Evolutionary conservation across 331 rosid species (phyloP), one percentile per base, ranked within the genome.

Genomic region (Erythrophleum ivorense): DNA sequence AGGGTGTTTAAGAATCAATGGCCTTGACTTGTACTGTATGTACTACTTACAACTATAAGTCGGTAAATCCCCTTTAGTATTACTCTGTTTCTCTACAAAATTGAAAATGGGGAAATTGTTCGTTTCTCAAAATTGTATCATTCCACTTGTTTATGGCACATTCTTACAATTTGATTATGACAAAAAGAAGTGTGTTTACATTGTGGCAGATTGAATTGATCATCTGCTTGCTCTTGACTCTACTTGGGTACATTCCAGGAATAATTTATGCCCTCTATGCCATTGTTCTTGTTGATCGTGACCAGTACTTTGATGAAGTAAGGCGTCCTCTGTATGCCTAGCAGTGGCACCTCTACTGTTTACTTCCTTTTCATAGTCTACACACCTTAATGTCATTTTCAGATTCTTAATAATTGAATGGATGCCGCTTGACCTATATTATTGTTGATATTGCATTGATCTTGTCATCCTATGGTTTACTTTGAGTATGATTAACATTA

Each of bases 211-310:
- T 83, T 29, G 93, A 91, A 82, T 85, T 91, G 72, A 78, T 87
- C 7, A 82, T 91, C 55, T 91, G 96, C 80, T 78, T 91, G 89
- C 80, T 91, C 29, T n/a, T 91, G 87, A 91, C 96, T 19, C 38
- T 88, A 2, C 87, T 91, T 2, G 96, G 96, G 45, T 91, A 91
- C 77, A 1, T 91, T 31, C 93, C 96, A n/a, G 93, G 96, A 73
- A 91, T 91, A 24, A 86, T 91, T 40, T 91, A 91, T 82, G 96
- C 96, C 29, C 87, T 91, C 21, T 91, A 91, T 68, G 91, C 87
- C 69, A 89, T 91, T 38, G 84, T 88, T 13, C 85, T 88, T 66
- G 65, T 88, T 36, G 86, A 91, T 85, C 93, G 96, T 74, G 93
- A 91, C 6, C 85, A 88, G 67, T 91, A 76, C 81, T 91, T 91